These are phyloP conservation scores for Apiospora malaysiana DNA, from an alignment of 2,329 filamentous ascomycete genomes.

Conservation along the genomic window DNA sequence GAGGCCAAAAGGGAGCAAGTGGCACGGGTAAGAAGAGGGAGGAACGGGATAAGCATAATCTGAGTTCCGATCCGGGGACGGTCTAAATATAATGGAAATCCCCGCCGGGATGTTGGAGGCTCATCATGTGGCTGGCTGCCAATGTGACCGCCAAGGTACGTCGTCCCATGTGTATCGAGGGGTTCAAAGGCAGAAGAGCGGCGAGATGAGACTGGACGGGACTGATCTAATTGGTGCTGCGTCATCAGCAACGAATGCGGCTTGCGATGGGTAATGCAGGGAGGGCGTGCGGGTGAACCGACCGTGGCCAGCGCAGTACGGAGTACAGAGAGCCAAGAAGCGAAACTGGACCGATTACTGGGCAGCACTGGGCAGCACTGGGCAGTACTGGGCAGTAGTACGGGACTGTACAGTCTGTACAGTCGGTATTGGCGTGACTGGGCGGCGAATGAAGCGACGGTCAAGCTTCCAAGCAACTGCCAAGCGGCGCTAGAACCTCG, in stretches of 20 bases:
- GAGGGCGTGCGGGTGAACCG: not conserved
- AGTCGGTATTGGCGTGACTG: no score
- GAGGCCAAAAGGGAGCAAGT: slow-evolving; percentile 15
- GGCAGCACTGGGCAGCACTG: not conserved
- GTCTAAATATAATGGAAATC: slow-evolving; percentile 6
- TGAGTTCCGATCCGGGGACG: not conserved
- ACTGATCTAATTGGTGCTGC: not conserved
- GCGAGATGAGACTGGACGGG: not conserved
- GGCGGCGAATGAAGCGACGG: not conserved
- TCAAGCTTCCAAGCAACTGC: slow-evolving; percentile 9
- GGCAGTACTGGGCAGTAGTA: not conserved
- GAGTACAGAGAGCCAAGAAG: no score
- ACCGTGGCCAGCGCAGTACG: no score
- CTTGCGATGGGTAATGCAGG: slow-evolving; percentile 6
- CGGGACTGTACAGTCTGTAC: no score
- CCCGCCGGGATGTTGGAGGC: not conserved
- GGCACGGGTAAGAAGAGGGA: not conserved
- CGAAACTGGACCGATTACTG: no score
- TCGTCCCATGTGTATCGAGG: slow-evolving; percentile 11
- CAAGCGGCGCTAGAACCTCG: slow-evolving; percentile 14
- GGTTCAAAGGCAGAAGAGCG: not conserved
- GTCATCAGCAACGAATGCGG: slow-evolving; percentile 4
- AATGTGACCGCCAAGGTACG: slow-evolving; percentile 6
- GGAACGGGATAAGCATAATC: not conserved
- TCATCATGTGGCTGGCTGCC: slow-evolving; percentile 9